Evolutionary conservation across 176 grass and related monocot genomes (phyloP), one percentile per base, ranked within the genome.

Genomic region (Puya raimondii): DNA sequence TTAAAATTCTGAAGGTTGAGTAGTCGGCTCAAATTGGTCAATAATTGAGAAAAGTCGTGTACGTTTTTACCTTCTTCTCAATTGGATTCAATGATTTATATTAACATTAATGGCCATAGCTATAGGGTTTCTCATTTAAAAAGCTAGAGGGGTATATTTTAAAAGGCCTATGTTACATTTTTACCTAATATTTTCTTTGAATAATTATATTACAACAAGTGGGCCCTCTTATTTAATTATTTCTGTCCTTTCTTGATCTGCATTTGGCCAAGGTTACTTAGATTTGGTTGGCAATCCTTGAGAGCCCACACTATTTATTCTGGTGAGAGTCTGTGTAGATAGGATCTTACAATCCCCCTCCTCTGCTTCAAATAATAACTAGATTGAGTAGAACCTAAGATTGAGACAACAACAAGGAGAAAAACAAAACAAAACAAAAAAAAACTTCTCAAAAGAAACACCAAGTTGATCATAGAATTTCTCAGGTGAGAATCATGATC

Each of bases 221-320:
- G 79, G 82, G 58, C 76, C 82, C 87, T 74, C 72, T 82, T 42
- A 1, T 42, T 87, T 80, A 79, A 66, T 80, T 77, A 77, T 68
- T 63, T 65, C 70, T 90, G 79, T 86, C 83, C 80, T 83, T 90
- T 86, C 73, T 78, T 77, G 81, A 79, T 76, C 84, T 85, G 72
- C 51, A 87, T 78, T 78, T 87, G 81, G 81, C 68, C 72, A 14
- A 76, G 77, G 70, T 64, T 73, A 76, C 78, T 64, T 78, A 78
- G 84, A 82, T 87, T 91, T 87, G 79, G 77, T 86, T 82, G 75
- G 71, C 78, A 83, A 68, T 68, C 56, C 50, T 42, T 42, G 33
- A 42, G 33, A 78, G 59, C 57, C 48, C 57, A 52, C 57, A 52
- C 49, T 69, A 23, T 9, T 75, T 72, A 89, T 79, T 76, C 75